A percentile compares a stretch with the other conserved stretches of the same genome.
Conservation (phyloP, 352 stramenopile genomes). For the Thalassiosira mediterranea region DNA sequence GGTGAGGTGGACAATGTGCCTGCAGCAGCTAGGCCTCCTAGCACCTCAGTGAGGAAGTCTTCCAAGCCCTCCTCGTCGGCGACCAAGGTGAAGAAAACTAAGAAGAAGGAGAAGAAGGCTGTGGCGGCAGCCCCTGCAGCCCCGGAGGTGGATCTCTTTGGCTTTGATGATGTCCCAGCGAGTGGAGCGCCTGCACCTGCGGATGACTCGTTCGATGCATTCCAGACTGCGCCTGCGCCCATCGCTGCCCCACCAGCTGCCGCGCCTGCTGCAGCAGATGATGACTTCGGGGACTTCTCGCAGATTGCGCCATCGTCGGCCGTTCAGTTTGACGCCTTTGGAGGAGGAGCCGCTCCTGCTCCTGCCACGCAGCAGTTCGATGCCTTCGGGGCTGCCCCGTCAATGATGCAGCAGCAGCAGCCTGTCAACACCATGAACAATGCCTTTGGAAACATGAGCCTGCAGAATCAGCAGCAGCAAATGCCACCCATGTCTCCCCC, state of each 20-base stretch:
- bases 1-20: constrained; percentile 50
- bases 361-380: constrained; percentile 52
- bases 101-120: constrained; percentile 67
- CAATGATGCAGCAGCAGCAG: constrained; percentile 20
- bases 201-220: constrained; percentile 58
- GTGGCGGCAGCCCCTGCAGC: constrained; percentile 11
- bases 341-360: constrained; percentile 9
- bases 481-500: constrained; percentile 14
- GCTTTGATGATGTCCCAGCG: constrained; percentile 55
- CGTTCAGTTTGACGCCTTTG: constrained; percentile 62
- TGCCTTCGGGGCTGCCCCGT: constrained; percentile 56
- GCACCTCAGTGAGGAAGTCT: constrained; percentile 53
- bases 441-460: constrained; percentile 70
- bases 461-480: constrained; percentile 36
- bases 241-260: constrained; percentile 20
- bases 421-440: constrained; percentile 60
- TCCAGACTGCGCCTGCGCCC: constrained; percentile 41
- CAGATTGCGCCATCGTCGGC: constrained; percentile 39
- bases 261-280: constrained; percentile 40
- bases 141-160: constrained; percentile 72
- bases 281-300: constrained; percentile 67
- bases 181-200: constrained; percentile 1
- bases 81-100: constrained; percentile 74
- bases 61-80: constrained; percentile 24
- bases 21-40: constrained; percentile 1